These are phyloP conservation scores for Geoglossum glabrum DNA, from an alignment of 495 filamentous ascomycete genomes.

Conservation along the genomic window DNA sequence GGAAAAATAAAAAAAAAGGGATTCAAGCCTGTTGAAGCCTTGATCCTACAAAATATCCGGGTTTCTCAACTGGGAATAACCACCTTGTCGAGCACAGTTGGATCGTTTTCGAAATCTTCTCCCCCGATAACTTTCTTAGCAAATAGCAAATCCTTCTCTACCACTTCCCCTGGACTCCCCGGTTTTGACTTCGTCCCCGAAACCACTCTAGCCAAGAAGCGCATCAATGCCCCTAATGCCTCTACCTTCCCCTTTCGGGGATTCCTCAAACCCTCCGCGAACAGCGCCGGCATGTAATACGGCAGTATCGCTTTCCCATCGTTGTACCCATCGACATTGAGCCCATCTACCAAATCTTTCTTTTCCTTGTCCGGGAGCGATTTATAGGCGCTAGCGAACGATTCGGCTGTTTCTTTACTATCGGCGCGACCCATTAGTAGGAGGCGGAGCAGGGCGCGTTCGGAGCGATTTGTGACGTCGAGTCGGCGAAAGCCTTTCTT, in stretches of 20 bases:
- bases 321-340: slow-evolving; percentile 12
- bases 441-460: slow-evolving; percentile 14
- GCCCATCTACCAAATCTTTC: slow-evolving; percentile 8
- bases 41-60: no score
- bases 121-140: slow-evolving; percentile 8
- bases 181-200: slow-evolving; percentile 3
- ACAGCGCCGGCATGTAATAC: slow-evolving; percentile 13
- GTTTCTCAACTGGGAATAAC: no score
- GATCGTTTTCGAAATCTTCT: slow-evolving; percentile 6
- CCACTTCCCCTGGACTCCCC: slow-evolving; percentile 2
- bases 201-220: slow-evolving; percentile 10
- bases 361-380: background rate
- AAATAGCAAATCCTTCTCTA: slow-evolving; percentile 11
- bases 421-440: slow-evolving; percentile 12
- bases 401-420: slow-evolving; percentile 5
- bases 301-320: slow-evolving; percentile 12
- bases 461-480: slow-evolving; percentile 8
- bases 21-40: no score
- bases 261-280: slow-evolving; percentile 7
- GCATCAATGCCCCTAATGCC: slow-evolving; percentile 11
- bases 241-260: no score
- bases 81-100: slow-evolving; percentile 7
- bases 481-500: slow-evolving; percentile 14
- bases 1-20: no score
- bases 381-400: slow-evolving; percentile 9